A percentile compares a stretch with the other conserved stretches of the same genome.
These are phyloP conservation scores for Yamadazyma kanchanaburiensis DNA, from an alignment of 1,139 yeast genomes.

Conservation along the genomic window DNA sequence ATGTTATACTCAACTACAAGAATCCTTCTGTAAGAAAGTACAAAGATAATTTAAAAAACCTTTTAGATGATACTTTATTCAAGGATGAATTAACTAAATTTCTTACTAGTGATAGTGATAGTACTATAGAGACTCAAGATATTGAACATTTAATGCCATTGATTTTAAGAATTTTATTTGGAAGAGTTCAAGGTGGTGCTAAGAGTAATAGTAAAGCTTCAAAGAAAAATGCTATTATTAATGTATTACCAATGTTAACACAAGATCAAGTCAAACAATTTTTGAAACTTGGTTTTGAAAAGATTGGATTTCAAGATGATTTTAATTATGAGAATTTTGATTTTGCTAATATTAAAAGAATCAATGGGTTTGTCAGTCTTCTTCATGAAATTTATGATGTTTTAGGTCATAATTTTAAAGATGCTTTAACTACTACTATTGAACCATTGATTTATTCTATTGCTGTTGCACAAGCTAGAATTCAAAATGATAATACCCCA, in stretches of 20 bases:
- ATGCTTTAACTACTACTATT: conserved; percentile 50
- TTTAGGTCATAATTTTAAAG: conserved; percentile 57
- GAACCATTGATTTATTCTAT: conserved; percentile 61
- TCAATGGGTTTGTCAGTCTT: conserved; percentile 71
- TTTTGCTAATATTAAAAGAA: conserved; percentile 38
- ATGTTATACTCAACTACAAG: conserved; percentile 67
- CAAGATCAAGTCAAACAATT: conserved; percentile 56
- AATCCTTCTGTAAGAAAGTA: conserved; percentile 60
- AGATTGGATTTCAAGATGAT: conserved; percentile 43
- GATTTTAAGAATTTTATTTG: conserved; percentile 76
- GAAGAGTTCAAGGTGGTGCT: conserved; percentile 66
- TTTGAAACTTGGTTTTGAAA: conserved; percentile 58
- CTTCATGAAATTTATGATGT: conserved; percentile 59
- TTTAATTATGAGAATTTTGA: conserved; percentile 11
- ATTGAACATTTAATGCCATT: conserved; percentile 61
- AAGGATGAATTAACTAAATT: conserved; percentile 79
- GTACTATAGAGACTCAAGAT: conserved; percentile 61
- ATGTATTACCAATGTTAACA: conserved; percentile 62
- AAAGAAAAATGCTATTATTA: conserved; percentile 72
- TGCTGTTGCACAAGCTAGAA: conserved; percentile 50
- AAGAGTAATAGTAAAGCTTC: conserved; percentile 68
- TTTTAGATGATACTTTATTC: conserved; percentile 79
- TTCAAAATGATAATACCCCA: conserved; percentile 19
- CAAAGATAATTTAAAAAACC: conserved; percentile 65
- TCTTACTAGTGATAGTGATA: conserved; percentile 47